These are phyloP conservation scores for Otatea glauca DNA, from an alignment of 176 grass and related monocot genomes.

Conservation along the genomic window DNA sequence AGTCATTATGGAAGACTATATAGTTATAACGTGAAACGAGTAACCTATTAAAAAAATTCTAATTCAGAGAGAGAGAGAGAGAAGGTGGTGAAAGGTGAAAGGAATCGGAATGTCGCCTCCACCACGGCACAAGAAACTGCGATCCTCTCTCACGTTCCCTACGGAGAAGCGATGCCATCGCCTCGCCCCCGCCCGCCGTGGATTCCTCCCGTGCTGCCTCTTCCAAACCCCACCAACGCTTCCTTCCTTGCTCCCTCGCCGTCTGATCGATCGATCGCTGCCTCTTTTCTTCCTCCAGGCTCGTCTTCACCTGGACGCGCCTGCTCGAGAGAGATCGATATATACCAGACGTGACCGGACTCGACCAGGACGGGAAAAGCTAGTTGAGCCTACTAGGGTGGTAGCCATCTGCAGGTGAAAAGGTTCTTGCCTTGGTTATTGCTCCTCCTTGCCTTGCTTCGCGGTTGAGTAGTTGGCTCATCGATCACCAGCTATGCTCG, in stretches of 20 bases:
- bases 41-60: too few relatives aligned
- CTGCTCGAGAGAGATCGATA: neutral
- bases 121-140: slow-evolving; percentile 32
- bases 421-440: neutral
- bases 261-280: too few relatives aligned
- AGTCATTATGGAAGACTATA: too few relatives aligned
- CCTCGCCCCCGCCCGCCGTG: neutral
- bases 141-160: neutral
- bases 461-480: neutral
- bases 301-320: slow-evolving; percentile 10
- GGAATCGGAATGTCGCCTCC: slow-evolving; percentile 55
- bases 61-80: too few relatives aligned
- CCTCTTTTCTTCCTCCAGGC: neutral
- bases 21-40: too few relatives aligned
- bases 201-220: slow-evolving; percentile 74
- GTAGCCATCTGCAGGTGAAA: neutral
- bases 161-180: neutral
- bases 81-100: neutral
- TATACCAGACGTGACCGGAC: slow-evolving; percentile 25
- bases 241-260: slow-evolving; percentile 21
- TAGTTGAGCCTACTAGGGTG: neutral
- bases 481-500: neutral
- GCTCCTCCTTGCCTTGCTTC: neutral
- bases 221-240: neutral
- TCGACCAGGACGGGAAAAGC: neutral